Evolutionary conservation across 1,284 basidiomycete species (phyloP).

Genomic region (Peniophora sp.): DNA sequence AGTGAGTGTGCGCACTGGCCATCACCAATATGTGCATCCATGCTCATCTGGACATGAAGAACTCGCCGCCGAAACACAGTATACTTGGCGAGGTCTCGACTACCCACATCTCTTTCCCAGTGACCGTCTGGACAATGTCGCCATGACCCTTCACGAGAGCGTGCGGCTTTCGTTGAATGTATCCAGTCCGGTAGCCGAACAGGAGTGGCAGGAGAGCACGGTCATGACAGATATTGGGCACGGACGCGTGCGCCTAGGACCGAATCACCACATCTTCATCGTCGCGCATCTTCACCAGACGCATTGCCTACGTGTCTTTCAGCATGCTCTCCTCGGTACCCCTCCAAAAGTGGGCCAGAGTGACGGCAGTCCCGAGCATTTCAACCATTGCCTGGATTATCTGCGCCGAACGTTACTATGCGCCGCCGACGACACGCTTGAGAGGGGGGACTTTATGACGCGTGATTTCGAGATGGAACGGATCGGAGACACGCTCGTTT

Average conservation of each 20-base stretch:
- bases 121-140: too few species aligned
- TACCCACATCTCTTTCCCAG: too few species aligned
- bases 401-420: constrained; percentile 25
- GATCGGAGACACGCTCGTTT: constrained; percentile 18
- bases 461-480: constrained; percentile 13
- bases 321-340: constrained; percentile 3
- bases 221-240: constrained; percentile 4
- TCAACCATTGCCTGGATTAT: constrained; percentile 30
- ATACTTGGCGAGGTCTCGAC: too few species aligned
- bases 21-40: too few species aligned
- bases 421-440: constrained; percentile 24
- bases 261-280: constrained; percentile 14
- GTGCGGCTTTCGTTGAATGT: too few species aligned
- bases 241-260: constrained; percentile 11
- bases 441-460: constrained; percentile 21
- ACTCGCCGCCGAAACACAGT: too few species aligned
- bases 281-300: constrained; percentile 24
- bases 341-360: neutral
- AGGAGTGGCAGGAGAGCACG: constrained; percentile 10
- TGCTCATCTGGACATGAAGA: too few species aligned
- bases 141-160: too few species aligned
- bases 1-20: too few species aligned
- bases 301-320: constrained; percentile 19
- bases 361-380: constrained; percentile 6
- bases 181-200: neutral